Evolutionary conservation across 257 asterid genomes (phyloP).

Genomic region (Rehmannia glutinosa): DNA sequence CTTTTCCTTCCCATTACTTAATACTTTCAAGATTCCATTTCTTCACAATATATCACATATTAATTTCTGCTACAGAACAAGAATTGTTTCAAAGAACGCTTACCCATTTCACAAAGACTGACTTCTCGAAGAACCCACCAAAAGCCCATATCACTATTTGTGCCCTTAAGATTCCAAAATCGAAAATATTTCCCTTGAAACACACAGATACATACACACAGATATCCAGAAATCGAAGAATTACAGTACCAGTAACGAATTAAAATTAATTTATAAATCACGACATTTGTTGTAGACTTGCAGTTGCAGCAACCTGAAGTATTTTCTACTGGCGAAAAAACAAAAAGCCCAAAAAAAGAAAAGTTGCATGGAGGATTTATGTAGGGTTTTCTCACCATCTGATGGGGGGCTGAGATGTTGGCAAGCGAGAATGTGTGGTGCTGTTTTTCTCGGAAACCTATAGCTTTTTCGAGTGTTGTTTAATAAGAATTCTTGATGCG

Average conservation of each 20-base stretch:
- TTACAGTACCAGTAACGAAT: background rate
- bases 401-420: constrained; percentile 25
- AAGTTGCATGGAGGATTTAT: background rate
- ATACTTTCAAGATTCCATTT: background rate
- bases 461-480: too few species aligned
- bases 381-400: constrained; percentile 32
- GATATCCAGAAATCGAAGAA: background rate
- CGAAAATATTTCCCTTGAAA: too few species aligned
- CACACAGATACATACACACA: background rate
- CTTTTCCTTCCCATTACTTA: too few species aligned
- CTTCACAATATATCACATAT: background rate
- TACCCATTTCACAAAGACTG: background rate
- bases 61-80: too few species aligned
- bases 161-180: background rate
- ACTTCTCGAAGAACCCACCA: background rate
- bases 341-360: background rate
- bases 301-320: background rate
- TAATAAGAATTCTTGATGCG: too few species aligned
- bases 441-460: constrained; percentile 3
- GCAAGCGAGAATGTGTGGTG: background rate
- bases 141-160: constrained; percentile 2
- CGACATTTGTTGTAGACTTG: background rate
- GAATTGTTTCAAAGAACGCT: background rate
- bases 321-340: background rate
- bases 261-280: background rate